Evolutionary conservation across 495 filamentous ascomycete genomes (phyloP).

Genomic region (Aspergillus avenaceus): DNA sequence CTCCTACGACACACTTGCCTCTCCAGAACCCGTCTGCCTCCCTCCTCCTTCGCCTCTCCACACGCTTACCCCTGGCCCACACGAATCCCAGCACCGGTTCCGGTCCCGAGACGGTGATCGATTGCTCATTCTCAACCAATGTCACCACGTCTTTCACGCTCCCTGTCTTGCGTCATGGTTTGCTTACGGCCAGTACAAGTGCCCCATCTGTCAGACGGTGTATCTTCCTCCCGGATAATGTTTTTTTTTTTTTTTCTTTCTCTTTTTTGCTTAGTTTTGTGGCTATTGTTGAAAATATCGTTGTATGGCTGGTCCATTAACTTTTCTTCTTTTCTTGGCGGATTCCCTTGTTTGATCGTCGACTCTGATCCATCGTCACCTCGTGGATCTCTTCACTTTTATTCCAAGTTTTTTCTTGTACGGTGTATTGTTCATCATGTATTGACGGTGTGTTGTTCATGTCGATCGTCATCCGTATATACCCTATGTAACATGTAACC

Average conservation of each 20-base stretch:
- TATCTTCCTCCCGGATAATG: conserved; percentile 18
- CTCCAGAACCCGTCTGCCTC: neutral
- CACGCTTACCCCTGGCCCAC: too few species aligned
- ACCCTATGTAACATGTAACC: too few species aligned
- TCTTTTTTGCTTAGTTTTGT: too few species aligned
- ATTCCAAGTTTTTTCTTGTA: neutral
- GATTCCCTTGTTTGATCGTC: neutral
- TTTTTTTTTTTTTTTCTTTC: neutral
- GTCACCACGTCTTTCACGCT: conserved; percentile 33
- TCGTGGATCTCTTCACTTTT: neutral
- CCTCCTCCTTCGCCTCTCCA: neutral
- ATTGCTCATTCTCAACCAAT: conserved; percentile 28
- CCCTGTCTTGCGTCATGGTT: conserved; percentile 33
- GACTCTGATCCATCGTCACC: too few species aligned
- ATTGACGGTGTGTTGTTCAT: too few species aligned
- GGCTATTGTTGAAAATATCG: too few species aligned
- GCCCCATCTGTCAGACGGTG: conserved; percentile 31
- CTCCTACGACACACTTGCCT: neutral
- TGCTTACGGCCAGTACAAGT: conserved; percentile 27
- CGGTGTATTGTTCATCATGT: too few species aligned
- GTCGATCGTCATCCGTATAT: too few species aligned
- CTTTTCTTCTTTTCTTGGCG: neutral
- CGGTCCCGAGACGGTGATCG: neutral
- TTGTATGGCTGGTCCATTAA: conserved; percentile 5
- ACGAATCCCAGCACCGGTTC: neutral